These are phyloP conservation scores for Pythium vanterpoolii DNA, from an alignment of 352 stramenopile species.

Conservation along the genomic window DNA sequence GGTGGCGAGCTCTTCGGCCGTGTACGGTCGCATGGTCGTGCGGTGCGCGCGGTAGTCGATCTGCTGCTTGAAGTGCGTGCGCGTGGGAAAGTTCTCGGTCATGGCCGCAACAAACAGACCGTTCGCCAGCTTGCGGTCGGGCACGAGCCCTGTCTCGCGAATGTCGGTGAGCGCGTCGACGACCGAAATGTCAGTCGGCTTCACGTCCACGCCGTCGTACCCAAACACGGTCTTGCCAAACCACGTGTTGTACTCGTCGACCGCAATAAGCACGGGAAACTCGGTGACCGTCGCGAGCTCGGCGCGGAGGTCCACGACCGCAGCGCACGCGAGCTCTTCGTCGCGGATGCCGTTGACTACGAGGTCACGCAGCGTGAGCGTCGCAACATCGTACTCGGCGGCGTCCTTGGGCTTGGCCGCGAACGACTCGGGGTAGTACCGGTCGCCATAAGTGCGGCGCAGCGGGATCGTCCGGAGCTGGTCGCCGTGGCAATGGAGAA, in stretches of 20 bases:
- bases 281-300: slow-evolving; percentile 79
- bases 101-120: slow-evolving; percentile 78
- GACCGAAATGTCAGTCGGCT: slow-evolving; percentile 74
- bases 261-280: slow-evolving; percentile 81
- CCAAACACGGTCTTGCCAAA: slow-evolving; percentile 85
- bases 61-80: slow-evolving; percentile 76
- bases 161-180: slow-evolving; percentile 76
- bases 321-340: slow-evolving; percentile 76
- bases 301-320: slow-evolving; percentile 73
- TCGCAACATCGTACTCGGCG: slow-evolving; percentile 45
- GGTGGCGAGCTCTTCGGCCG: slow-evolving; percentile 64
- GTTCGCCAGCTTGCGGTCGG: slow-evolving; percentile 67
- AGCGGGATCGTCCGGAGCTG: slow-evolving; percentile 64
- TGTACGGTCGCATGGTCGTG: slow-evolving; percentile 76
- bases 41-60: slow-evolving; percentile 77
- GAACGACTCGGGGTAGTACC: slow-evolving; percentile 76
- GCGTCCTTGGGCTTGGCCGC: slow-evolving; percentile 70
- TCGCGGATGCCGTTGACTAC: slow-evolving; percentile 78
- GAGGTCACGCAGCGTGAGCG: slow-evolving; percentile 72
- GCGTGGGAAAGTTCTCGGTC: slow-evolving; percentile 82
- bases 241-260: slow-evolving; percentile 89
- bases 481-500: slow-evolving; percentile 70
- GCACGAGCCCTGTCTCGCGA: slow-evolving; percentile 51
- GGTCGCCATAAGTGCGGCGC: slow-evolving; percentile 68
- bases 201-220: slow-evolving; percentile 78